Evolutionary conservation across 805 yeast genomes (phyloP).

Genomic region (Yarrowia sp.): DNA sequence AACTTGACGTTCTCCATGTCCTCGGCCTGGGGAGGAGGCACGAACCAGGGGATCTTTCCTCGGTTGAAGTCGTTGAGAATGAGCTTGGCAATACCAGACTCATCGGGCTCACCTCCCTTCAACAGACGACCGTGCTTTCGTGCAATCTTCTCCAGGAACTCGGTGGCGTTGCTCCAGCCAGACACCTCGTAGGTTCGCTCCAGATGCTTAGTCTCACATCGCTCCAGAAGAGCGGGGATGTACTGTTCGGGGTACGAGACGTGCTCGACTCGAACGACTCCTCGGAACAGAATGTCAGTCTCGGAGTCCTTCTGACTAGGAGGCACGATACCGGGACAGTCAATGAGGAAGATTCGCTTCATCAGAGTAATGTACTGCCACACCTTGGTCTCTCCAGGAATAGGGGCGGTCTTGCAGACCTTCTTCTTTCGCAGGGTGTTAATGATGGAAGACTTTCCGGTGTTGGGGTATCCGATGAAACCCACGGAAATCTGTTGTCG

Average conservation of each 20-base stretch:
- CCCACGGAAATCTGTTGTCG: constrained; percentile 97
- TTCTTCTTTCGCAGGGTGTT: constrained; percentile 93
- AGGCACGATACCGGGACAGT: constrained; percentile 99
- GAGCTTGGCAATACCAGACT: constrained; percentile 87
- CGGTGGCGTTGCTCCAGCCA: constrained; percentile 81
- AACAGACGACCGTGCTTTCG: constrained; percentile 90
- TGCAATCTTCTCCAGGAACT: constrained; percentile 88
- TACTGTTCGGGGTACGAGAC: constrained; percentile 95
- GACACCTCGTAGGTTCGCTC: constrained; percentile 94
- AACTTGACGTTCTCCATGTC: constrained; percentile 58
- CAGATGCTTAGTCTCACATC: constrained; percentile 87
- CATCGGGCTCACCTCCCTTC: constrained; percentile 98
- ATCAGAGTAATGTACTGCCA: constrained; percentile 98
- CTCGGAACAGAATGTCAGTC: constrained; percentile 90
- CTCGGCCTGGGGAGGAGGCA: constrained; percentile 83
- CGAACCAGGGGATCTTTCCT: constrained; percentile 98
- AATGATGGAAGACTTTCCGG: constrained; percentile 97
- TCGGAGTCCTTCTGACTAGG: constrained; percentile 89
- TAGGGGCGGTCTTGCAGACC: constrained; percentile 96
- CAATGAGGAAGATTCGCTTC: constrained; percentile 94
- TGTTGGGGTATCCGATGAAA: constrained; percentile 95
- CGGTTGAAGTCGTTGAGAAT: constrained; percentile 93
- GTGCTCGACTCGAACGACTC: constrained; percentile 98
- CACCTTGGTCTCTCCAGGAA: constrained; percentile 98
- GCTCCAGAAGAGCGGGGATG: constrained; percentile 81